Percentiles rank a stretch among this genome's conserved stretches.
These are phyloP conservation scores for Penicillium salamii DNA, from an alignment of 495 filamentous ascomycete species.

Conservation along the genomic window DNA sequence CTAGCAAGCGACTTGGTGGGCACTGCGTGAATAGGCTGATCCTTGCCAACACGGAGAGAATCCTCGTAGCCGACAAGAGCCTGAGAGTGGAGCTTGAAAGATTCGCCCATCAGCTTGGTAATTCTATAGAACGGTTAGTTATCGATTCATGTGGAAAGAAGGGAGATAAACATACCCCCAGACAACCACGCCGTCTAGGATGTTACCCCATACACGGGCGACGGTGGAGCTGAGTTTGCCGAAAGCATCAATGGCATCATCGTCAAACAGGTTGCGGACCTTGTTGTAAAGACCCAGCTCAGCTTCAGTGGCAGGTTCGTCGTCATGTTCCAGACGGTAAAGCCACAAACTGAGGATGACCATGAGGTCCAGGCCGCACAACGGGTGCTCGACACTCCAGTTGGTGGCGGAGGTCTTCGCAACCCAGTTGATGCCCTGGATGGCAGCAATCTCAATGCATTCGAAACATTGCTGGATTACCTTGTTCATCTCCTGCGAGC, in stretches of 20 bases:
- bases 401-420: conserved; percentile 94
- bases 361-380: conserved; percentile 96
- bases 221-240: conserved; percentile 89
- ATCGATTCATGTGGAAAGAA: not conserved
- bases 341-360: conserved; percentile 98
- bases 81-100: conserved; percentile 95
- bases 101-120: conserved; percentile 95
- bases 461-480: conserved; percentile 97
- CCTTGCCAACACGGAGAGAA: conserved; percentile 49
- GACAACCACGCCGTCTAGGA: conserved; percentile 97
- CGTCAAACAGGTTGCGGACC: conserved; percentile 87
- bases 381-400: conserved; percentile 98
- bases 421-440: conserved; percentile 96
- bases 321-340: conserved; percentile 98
- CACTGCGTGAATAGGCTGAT: conserved; percentile 47
- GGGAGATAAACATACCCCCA: conserved; percentile 71
- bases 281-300: conserved; percentile 95
- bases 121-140: conserved; percentile 67
- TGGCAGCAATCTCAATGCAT: conserved; percentile 93
- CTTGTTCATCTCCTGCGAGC: conserved; percentile 96
- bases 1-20: conserved; percentile 46
- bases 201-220: conserved; percentile 92
- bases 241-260: conserved; percentile 76
- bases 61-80: conserved; percentile 93
- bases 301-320: conserved; percentile 87